phyloP scores from a whole-genome alignment of 148 eudicot species.

The Suaeda aralocaspica region DNA sequence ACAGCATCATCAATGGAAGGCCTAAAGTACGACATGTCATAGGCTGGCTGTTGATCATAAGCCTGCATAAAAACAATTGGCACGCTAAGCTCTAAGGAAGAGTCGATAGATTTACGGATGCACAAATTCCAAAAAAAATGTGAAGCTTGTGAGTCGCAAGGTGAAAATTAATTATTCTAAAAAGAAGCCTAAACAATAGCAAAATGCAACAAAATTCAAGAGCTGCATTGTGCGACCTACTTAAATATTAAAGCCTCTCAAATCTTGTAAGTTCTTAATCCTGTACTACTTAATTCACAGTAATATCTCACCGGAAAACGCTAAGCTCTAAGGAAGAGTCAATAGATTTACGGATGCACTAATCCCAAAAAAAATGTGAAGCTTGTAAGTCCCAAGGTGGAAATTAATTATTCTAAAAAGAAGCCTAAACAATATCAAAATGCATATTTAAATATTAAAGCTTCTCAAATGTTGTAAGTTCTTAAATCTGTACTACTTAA shows the following conservation, averaged over 20 bases:
- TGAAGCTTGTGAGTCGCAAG: background rate
- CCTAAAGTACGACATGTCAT: slow-evolving; percentile 69
- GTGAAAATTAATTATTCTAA: background rate
- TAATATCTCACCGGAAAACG: too few relatives aligned
- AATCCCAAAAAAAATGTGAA: too few relatives aligned
- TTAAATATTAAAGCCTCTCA: too few relatives aligned
- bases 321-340: background rate
- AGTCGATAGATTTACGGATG: background rate
- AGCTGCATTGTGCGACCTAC: background rate
- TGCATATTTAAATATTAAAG: too few relatives aligned
- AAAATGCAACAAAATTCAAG: background rate
- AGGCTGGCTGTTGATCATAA: slow-evolving; percentile 64
- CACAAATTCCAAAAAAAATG: too few relatives aligned
- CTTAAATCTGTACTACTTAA: too few relatives aligned
- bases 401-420: background rate
- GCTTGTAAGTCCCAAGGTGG: background rate
- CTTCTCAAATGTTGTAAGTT: too few relatives aligned
- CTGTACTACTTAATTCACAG: too few relatives aligned
- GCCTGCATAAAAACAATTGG: slow-evolving; percentile 32
- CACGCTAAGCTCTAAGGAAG: background rate
- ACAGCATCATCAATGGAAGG: slow-evolving; percentile 62
- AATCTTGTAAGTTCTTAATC: too few relatives aligned
- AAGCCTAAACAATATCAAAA: background rate
- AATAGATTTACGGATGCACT: background rate
- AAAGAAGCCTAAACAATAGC: background rate